Evolutionary conservation across 2,329 filamentous ascomycete genomes (phyloP), one percentile per base, ranked within the genome.

Genomic region (Botrytis squamosa): DNA sequence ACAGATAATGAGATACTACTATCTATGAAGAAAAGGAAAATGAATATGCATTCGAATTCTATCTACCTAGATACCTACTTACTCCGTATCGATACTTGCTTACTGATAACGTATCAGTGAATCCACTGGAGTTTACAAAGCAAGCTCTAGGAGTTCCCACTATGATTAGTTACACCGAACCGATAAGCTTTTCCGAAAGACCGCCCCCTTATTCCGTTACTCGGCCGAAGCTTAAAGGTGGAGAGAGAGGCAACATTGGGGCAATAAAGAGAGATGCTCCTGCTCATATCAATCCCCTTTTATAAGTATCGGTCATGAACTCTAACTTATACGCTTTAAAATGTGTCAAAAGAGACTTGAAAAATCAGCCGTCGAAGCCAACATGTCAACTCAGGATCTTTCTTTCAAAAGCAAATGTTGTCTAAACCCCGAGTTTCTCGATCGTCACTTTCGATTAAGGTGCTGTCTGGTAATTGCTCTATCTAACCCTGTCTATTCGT

Each of bases 31-130:
- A 55, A 68, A 18, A 68, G 36, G 25, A 29, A 25, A 68, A 29
- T 29, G 16, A 68, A 33, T 29, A 4, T 29, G 29, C 46, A 9
- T n/a, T 55, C 38, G n/a, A 18, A 22, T 55, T 7, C 52, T 33
- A 33, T 33, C 49, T 57, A 44, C n/a, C 18, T 42, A 69, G 10
- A n/a, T 22, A 42, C 4, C 25, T 42, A 42, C 18, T 29, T 68
- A 42, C 33, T 7, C 52, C 62, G 9, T 65, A 22, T 33, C 40
- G 33, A 57, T 68, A 44, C 42, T 68, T 57, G 66, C 66, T 42
- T 69, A 42, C 49, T 69, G 66, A 69, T 69, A 69, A 69, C 66
- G 66, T 57, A 68, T 68, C 66, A 12, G 66, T 57, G 25, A 42
- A 20, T 33, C 25, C 36, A 29, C 36, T 14, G 33, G 46, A 38